Conservation (phyloP, 225 moss, liverwort and hornwort species). For the Pseudisothecium myosuroides region DNA sequence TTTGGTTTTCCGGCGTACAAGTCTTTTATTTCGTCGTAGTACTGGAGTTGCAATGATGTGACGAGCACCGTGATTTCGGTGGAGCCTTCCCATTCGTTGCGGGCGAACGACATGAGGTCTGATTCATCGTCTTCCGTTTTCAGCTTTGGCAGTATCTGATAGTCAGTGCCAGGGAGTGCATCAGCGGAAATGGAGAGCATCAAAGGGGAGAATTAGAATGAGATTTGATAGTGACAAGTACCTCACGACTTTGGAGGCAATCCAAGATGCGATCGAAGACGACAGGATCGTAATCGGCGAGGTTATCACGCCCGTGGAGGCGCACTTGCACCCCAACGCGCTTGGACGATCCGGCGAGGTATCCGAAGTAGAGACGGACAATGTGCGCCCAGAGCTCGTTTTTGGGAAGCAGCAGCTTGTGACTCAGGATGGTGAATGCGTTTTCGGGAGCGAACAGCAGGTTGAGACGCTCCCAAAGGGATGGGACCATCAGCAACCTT, state of each 20-base stretch:
- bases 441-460: background rate
- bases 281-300: constrained; percentile 14
- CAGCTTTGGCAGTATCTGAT: background rate
- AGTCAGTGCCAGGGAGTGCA: background rate
- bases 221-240: background rate
- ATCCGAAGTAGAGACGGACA: constrained; percentile 29
- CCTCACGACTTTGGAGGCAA: constrained; percentile 32
- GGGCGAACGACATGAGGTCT: background rate
- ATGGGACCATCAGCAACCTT: constrained; percentile 26
- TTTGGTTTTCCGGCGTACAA: background rate
- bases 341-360: constrained; percentile 22
- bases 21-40: background rate
- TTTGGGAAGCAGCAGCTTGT: constrained; percentile 32
- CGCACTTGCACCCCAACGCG: constrained; percentile 42
- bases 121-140: background rate
- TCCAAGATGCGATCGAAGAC: constrained; percentile 22
- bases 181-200: background rate
- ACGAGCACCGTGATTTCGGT: background rate
- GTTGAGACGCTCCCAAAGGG: constrained; percentile 22
- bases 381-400: constrained; percentile 47
- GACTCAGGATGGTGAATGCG: constrained; percentile 13
- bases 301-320: constrained; percentile 20
- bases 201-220: background rate
- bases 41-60: background rate
- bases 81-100: background rate